Base-by-base conservation (phyloP, 2,329 filamentous ascomycete genomes). In the Neoscytalidium dimidiatum region DNA sequence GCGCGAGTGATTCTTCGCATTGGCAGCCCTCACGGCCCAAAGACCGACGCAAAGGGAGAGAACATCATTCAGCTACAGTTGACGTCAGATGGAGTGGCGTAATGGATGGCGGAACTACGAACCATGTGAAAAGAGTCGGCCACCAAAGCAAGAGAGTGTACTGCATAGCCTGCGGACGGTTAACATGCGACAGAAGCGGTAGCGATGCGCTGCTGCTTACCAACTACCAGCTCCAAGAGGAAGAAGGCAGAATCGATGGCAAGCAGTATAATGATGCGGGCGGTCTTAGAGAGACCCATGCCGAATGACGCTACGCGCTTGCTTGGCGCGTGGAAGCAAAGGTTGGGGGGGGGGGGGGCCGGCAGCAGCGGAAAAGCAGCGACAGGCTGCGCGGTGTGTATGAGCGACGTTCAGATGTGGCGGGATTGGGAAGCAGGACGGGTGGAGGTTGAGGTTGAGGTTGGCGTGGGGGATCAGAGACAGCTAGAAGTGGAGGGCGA, bases 101-200 rank as follows among this genome's bases (percentile, higher is more conserved):
- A 14, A 21, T 51, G 5, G 26, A 7, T 14, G 14, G 33, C 23
- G 35, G 51, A 46, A n/a, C 60, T 57, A 78, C 85, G 71, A 75
- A 92, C 91, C 95, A 99, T 99, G 81, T 99, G 95, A 79, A 99
- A 99, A 66, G 95, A 93, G 82, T 99, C 95, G 62, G 95, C 95
- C 75, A 96, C 93, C 66, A 99, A 86, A 41, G 95, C 95, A 71
- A 99, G 86, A 19, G 95, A 98, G 75, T 94, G 90, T 67, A 96
- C 92, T 68, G 90, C 82, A 82, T 97, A 92, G 67, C 95, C 85
- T 85, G 68, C 44, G 33, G 56, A 11, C 23, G 14, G 31, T 71
- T 48, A 71, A 66, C 56, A 38, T 61, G 6, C 35, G 46, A 6
- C 44, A 6, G 43, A 21, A 11, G 62, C 17, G 19, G 21, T 43